These are phyloP conservation scores for Daldinia concentrica DNA, from an alignment of 495 filamentous ascomycete species.

Conservation along the genomic window DNA sequence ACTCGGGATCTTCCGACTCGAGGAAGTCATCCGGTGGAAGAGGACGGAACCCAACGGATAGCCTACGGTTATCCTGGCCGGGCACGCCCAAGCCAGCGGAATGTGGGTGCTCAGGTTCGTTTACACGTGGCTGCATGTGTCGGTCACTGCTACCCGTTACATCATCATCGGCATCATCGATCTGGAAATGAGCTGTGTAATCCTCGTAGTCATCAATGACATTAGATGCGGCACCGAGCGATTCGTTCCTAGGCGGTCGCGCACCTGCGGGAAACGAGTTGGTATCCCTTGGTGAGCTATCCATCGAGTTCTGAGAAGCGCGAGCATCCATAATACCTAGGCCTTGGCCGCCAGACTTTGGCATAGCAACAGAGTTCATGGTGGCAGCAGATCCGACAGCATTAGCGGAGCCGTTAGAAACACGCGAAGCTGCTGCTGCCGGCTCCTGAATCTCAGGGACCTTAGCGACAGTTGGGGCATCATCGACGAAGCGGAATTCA, in stretches of 20 bases:
- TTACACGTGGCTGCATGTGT: conserved; percentile 44
- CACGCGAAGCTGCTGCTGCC: conserved; percentile 46
- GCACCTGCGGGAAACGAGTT: conserved; percentile 8
- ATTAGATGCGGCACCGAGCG: conserved; percentile 28
- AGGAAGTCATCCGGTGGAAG: conserved; percentile 79
- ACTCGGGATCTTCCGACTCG: conserved; percentile 85
- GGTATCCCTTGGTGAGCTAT: conserved; percentile 22
- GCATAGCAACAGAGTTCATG: conserved; percentile 14
- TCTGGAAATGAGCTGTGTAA: conserved; percentile 41
- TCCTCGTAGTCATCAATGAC: conserved; percentile 37
- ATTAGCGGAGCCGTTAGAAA: conserved; percentile 32
- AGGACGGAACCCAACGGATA: conserved; percentile 92
- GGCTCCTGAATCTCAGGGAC: conserved; percentile 51
- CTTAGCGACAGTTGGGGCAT: conserved; percentile 47
- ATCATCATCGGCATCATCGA: conserved; percentile 27
- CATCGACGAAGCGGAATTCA: conserved; percentile 45
- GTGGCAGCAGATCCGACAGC: conserved; percentile 19
- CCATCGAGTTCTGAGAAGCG: conserved; percentile 24
- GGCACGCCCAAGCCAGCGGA: conserved; percentile 61
- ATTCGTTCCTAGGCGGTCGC: conserved; percentile 40
- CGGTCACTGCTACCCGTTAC: conserved; percentile 19
- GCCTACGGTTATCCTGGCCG: conserved; percentile 71
- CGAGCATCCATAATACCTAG: conserved; percentile 33
- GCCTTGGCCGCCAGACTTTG: conserved; percentile 13
- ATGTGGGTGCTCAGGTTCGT: conserved; percentile 45